phyloP scores from a whole-genome alignment of 83 land plant genomes.

The Isoetes engelmannii region DNA sequence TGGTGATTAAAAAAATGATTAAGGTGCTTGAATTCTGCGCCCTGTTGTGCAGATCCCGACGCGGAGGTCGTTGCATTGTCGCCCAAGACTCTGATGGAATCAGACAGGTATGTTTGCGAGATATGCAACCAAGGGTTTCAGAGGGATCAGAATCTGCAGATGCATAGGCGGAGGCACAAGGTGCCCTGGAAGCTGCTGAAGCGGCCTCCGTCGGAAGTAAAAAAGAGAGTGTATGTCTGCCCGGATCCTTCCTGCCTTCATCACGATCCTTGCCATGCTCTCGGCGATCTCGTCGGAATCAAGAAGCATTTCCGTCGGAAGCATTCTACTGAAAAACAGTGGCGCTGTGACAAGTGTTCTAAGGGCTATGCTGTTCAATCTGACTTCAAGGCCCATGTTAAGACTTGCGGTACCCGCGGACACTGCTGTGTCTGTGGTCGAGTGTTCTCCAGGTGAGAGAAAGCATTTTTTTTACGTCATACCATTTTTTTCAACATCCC shows the following conservation, averaged over 20 bases:
- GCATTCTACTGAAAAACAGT: conserved; percentile 75
- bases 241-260: conserved; percentile 85
- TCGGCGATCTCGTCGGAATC: conserved; percentile 90
- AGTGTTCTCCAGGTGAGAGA: conserved; percentile 95
- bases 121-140: conserved; percentile 96
- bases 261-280: conserved; percentile 84
- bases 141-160: conserved; percentile 90
- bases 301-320: conserved; percentile 88
- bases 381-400: conserved; percentile 88
- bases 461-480: too few species aligned
- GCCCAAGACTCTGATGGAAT: conserved; percentile 77
- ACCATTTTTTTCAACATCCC: background rate
- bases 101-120: conserved; percentile 75
- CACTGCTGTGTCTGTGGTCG: conserved; percentile 95
- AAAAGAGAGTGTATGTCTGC: conserved; percentile 78
- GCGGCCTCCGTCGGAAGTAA: conserved; percentile 18
- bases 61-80: conserved; percentile 49
- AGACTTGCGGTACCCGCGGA: conserved; percentile 91
- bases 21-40: too few species aligned
- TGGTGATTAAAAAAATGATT: background rate
- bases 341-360: conserved; percentile 73
- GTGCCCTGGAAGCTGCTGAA: conserved; percentile 87
- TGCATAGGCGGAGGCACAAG: conserved; percentile 81
- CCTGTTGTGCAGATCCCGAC: too few species aligned
- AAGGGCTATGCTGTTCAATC: conserved; percentile 92